Percentiles rank a stretch among this genome's conserved stretches.
Evolutionary conservation across 140 eudicot genomes (phyloP).

Genomic region (Flaveria floridana): DNA sequence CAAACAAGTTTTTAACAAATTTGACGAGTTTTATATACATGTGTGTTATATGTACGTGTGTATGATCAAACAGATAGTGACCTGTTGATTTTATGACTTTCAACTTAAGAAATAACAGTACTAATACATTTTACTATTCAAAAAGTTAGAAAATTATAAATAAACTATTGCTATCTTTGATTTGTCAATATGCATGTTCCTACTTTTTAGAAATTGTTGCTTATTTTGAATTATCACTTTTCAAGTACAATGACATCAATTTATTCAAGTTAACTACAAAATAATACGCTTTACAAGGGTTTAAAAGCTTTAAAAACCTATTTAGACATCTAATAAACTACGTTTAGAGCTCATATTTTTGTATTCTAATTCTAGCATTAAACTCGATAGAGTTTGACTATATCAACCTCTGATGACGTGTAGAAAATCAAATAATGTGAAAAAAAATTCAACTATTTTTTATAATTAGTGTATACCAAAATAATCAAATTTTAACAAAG

Average conservation of each 20-base stretch:
- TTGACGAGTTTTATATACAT: neutral
- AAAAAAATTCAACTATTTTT: neutral
- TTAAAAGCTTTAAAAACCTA: neutral
- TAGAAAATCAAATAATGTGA: neutral
- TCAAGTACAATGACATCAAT: neutral
- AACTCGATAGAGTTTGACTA: neutral
- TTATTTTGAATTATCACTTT: neutral
- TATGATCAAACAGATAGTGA: neutral
- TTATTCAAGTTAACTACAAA: neutral
- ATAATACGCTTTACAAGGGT: neutral
- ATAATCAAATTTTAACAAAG: neutral
- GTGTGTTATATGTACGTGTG: neutral
- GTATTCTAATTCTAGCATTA: neutral
- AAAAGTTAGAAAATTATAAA: neutral
- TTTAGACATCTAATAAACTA: neutral
- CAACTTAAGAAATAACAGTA: neutral
- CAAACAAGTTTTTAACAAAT: no score
- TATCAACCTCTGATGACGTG: neutral
- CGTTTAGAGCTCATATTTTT: neutral
- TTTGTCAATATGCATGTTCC: constrained; percentile 4
- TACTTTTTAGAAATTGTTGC: neutral
- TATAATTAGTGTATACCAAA: neutral
- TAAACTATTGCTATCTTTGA: neutral
- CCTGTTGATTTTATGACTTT: neutral
- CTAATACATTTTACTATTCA: neutral